phyloP scores from a whole-genome alignment of 371 early-diverging fungal genomes.

The Mucor plumbeus region DNA sequence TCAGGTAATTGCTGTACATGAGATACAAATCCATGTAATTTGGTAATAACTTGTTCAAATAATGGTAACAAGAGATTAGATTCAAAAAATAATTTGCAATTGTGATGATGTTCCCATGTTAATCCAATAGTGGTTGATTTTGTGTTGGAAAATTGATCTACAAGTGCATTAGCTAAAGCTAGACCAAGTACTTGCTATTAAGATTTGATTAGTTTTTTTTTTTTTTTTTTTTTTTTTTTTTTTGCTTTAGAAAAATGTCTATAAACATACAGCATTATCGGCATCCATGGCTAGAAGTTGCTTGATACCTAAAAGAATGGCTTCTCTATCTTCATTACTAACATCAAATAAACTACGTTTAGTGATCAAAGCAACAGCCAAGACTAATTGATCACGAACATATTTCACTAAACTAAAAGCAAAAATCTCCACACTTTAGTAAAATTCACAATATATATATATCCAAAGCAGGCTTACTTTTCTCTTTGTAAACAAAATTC shows the following conservation, averaged over 20 bases:
- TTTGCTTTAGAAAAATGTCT: neutral
- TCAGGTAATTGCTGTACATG: conserved; percentile 33
- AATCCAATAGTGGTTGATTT: conserved; percentile 66
- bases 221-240: neutral
- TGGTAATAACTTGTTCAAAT: conserved; percentile 40
- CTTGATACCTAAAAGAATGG: conserved; percentile 56
- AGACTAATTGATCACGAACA: conserved; percentile 52
- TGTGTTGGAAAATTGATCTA: conserved; percentile 72
- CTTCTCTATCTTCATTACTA: conserved; percentile 54
- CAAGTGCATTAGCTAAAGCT: conserved; percentile 58
- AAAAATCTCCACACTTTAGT: neutral
- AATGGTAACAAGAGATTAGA: conserved; percentile 41
- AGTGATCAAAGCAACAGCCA: conserved; percentile 62
- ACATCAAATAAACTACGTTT: conserved; percentile 73
- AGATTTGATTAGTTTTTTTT: neutral
- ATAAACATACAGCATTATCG: conserved; percentile 42
- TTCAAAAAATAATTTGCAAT: conserved; percentile 70
- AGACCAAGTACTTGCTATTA: conserved; percentile 55
- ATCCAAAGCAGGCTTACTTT: conserved; percentile 31
- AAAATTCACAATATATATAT: neutral
- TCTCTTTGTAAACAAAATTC: conserved; percentile 57
- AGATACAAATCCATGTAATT: conserved; percentile 38
- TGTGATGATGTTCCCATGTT: conserved; percentile 72
- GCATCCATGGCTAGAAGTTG: conserved; percentile 56
- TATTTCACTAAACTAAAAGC: conserved; percentile 47